Evolutionary conservation across 225 moss, liverwort and hornwort species (phyloP).

Genomic region (Physcomitrellopsis africana): DNA sequence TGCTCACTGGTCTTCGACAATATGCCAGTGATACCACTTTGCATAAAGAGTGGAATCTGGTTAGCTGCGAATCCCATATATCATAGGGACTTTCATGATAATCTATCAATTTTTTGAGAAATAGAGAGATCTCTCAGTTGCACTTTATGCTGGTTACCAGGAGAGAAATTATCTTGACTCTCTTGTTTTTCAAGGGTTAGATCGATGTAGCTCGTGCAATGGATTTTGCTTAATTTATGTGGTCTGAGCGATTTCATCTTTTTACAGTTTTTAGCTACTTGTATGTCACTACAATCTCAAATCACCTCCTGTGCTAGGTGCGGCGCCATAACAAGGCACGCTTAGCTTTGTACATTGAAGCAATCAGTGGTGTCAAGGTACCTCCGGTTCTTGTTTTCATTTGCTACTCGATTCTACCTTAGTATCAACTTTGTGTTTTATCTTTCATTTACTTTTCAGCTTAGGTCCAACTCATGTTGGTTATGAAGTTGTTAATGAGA

Average conservation of each 20-base stretch:
- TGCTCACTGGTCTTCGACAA: conserved; percentile 69
- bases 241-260: not conserved
- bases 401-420: not conserved
- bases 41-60: conserved; percentile 75
- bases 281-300: conserved; percentile 13
- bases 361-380: conserved; percentile 84
- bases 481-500: not conserved
- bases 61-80: conserved; percentile 30
- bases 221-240: conserved; percentile 4
- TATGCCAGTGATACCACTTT: conserved; percentile 62
- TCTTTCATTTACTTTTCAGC: conserved; percentile 4
- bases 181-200: not conserved
- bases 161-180: not conserved
- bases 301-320: conserved; percentile 48
- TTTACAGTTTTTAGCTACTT: not conserved
- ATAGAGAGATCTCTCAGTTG: not conserved
- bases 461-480: conserved; percentile 9
- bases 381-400: conserved; percentile 1
- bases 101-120: conserved; percentile 23
- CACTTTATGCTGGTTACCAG: not conserved
- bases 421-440: conserved; percentile 14
- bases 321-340: conserved; percentile 88
- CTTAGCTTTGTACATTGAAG: conserved; percentile 78
- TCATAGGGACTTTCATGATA: not conserved
- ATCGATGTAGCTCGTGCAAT: conserved; percentile 1